Base-by-base conservation (phyloP, 2,329 filamentous ascomycete genomes). In the Penicillium aurantiogriseum region DNA sequence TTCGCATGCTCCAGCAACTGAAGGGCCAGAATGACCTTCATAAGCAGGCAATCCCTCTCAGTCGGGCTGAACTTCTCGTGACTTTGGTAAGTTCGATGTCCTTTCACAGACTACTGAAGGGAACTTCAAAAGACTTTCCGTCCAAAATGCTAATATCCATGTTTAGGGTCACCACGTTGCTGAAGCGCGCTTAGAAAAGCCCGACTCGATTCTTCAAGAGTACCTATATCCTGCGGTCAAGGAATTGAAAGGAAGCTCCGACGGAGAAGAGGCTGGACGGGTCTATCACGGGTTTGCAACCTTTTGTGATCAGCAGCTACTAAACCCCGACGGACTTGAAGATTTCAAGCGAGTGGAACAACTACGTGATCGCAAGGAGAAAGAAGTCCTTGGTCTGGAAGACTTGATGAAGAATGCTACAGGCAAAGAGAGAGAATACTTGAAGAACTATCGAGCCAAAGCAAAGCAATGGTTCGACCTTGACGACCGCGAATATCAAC, bases 221-320 rank as follows among this genome's bases (percentile, higher is more conserved):
- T 97, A 97, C 67, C 82, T 99, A 0, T 84, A 88, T 54, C 90
- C 91, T 23, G 92, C 94, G 0, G 86, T 97, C 29, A 87, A 87
- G 63, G 90, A 95, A 69, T 80, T 99, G 8, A 88, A 85, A 66
- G 87, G 86, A 2, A 83, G 84, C 45, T 82, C 77, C 5, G 82
- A 86, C 52, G 89, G 89, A 1, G 80, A 83, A 44, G 90, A 93
- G 59, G 90, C 92, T 2, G 92, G 92, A 1, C 84, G 91, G 63
- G 94, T 97, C 0, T 97, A 92, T 68, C 92, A 97, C 71, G 91
- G 96, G 67, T 97, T 97, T 73, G 94, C 95, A 27, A 84, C 87
- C 51, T 99, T 99, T 71, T 99, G 95, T 68, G 93, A 99, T 71
- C 87, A 92, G 68, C 94, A 99, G 71, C 80, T 99, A 10, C 90